Evolutionary conservation across 768 basidiomycete genomes (phyloP).

Genomic region (Rubroboletus pulcherrimus): DNA sequence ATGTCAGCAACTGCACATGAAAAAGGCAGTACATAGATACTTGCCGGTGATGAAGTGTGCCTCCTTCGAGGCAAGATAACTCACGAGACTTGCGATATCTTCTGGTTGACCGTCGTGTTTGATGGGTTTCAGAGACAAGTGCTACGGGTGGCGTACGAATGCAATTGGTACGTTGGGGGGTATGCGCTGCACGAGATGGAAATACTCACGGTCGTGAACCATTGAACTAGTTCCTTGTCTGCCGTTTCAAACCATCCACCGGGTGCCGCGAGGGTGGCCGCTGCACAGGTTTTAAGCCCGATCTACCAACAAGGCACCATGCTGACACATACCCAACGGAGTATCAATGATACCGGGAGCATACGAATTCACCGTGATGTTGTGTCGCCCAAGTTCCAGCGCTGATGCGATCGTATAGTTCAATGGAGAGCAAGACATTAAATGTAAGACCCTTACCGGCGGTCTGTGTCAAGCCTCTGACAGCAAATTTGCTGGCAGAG

Average conservation of each 20-base stretch:
- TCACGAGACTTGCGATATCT: constrained; percentile 30
- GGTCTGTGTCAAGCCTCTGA: constrained; percentile 37
- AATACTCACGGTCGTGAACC: constrained; percentile 1
- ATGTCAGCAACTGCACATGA: background rate
- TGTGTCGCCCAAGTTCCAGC: background rate
- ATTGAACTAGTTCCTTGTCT: constrained; percentile 1
- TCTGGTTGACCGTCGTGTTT: constrained; percentile 24
- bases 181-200: background rate
- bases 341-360: background rate
- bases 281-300: background rate
- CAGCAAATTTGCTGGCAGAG: constrained; percentile 35
- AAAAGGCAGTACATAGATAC: background rate
- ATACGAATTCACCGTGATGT: background rate
- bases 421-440: background rate
- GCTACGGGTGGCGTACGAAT: background rate
- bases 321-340: background rate
- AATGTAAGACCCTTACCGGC: constrained; percentile 22
- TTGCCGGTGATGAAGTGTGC: constrained; percentile 34
- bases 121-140: background rate
- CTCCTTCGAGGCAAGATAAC: constrained; percentile 33
- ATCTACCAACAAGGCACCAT: background rate
- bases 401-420: background rate
- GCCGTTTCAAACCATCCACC: background rate
- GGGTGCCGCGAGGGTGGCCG: background rate
- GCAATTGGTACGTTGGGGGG: background rate